Evolutionary conservation across 805 yeast genomes (phyloP).

Genomic region (Metschnikowia dekortorum): DNA sequence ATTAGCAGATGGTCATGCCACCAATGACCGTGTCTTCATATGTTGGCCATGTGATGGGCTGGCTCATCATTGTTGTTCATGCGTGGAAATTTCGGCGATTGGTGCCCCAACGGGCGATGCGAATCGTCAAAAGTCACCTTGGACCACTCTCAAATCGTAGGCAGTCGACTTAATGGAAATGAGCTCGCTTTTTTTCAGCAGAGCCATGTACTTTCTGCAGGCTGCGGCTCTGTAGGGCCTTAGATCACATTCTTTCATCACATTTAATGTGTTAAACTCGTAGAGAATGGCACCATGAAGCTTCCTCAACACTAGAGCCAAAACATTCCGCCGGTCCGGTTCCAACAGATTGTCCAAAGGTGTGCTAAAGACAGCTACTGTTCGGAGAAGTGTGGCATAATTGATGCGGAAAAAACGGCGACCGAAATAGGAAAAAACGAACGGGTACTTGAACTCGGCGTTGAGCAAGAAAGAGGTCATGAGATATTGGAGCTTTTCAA

Average conservation of each 20-base stretch:
- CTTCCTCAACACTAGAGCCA: slow-evolving; percentile 10
- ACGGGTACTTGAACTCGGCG: slow-evolving; percentile 27
- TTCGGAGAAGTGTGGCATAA: slow-evolving; percentile 10
- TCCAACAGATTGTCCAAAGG: slow-evolving; percentile 6
- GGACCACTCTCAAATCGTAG: not conserved
- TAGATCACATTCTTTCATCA: slow-evolving; percentile 18
- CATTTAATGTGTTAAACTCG: slow-evolving; percentile 20
- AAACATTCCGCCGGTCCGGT: slow-evolving; percentile 6
- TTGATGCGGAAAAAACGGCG: slow-evolving; percentile 22
- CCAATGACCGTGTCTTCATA: no score
- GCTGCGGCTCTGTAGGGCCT: slow-evolving; percentile 1
- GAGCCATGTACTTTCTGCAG: slow-evolving; percentile 1
- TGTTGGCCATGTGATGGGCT: no score
- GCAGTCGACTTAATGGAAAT: slow-evolving; percentile 6
- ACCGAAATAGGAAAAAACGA: slow-evolving; percentile 29
- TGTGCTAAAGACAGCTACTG: slow-evolving; percentile 7
- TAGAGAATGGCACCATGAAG: slow-evolving; percentile 14
- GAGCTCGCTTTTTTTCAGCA: not conserved
- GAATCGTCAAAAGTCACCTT: not conserved
- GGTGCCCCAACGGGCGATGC: no score
- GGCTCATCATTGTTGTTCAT: no score
- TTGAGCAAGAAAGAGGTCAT: slow-evolving; percentile 22
- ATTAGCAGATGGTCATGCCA: no score
- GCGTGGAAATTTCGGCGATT: no score
- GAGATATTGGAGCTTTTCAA: slow-evolving; percentile 20